Base-by-base conservation (phyloP, 1,139 yeast genomes). In the Yamadazyma buinensis region DNA sequence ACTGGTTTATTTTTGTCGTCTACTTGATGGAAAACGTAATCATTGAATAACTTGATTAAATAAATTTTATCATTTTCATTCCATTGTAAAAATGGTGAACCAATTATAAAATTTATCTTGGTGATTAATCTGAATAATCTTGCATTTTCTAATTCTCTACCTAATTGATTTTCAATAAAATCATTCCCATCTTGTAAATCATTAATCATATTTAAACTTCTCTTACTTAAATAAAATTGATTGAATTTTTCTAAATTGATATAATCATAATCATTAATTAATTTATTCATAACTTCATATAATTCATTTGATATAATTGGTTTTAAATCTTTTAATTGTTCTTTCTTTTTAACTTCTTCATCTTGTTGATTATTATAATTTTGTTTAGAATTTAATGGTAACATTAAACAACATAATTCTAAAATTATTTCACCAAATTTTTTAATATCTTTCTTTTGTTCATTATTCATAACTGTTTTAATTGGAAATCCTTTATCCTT, bases 121-220 rank as follows among this genome's bases (percentile, higher is more conserved):
- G 88, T 71, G 51, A 92, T 63, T 28, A 94, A 67, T 40, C 98
- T 72, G 48, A 90, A 88, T 23, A 92, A 61, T 39, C 98, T 69
- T 5, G 87, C 95, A 58, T 92, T 92, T 56, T 92, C 98, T 22
- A 90, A 64, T 56, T 92, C 97, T 34, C 75, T 70, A 18, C 77
- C 57, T 28, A 94, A 61, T 44, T 78, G 79, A 2, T 75, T 63
- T 55, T 88, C 96, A 44, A 80, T 65, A 44, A 63, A 72, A 52
- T 90, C 97, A 15, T 71, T 65, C 38, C 69, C 64, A 35, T 68
- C 67, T 48, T 83, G 75, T 12, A 84, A 55, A 3, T 75, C 73
- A 52, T 84, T 77, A 32, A 81, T 48, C 38, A 78, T 53, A 38
- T 39, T 28, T 11, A 47, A 26, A 26, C 39, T 19, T 40, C 64